Evolutionary conservation across 331 rosid genomes (phyloP).

Genomic region (Cydonia oblonga): DNA sequence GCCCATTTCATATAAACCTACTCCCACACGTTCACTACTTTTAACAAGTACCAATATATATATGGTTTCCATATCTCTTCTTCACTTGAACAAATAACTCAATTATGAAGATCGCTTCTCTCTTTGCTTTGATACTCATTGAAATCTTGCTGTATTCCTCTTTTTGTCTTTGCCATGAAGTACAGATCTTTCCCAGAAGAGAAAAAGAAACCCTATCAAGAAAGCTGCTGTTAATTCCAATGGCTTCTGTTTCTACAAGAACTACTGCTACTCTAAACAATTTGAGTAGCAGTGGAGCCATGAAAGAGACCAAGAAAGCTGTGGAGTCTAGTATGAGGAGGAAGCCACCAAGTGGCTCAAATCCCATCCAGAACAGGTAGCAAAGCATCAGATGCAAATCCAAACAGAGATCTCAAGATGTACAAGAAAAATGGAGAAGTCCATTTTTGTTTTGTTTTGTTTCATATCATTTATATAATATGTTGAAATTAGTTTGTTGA

Average conservation of each 20-base stretch:
- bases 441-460: neutral
- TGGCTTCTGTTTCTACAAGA: slow-evolving; percentile 18
- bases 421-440: neutral
- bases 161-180: slow-evolving; percentile 22
- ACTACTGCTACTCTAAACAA: neutral
- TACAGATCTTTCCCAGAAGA: slow-evolving; percentile 8
- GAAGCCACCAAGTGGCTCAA: slow-evolving; percentile 49
- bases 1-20: slow-evolving; percentile 24
- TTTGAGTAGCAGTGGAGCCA: slow-evolving; percentile 12
- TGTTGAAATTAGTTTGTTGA: neutral
- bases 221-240: slow-evolving; percentile 21
- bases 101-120: slow-evolving; percentile 23
- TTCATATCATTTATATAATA: neutral
- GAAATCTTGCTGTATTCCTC: slow-evolving; percentile 30
- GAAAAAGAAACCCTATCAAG: slow-evolving; percentile 29
- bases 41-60: neutral
- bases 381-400: neutral
- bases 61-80: neutral
- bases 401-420: neutral
- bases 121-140: slow-evolving; percentile 34
- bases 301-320: slow-evolving; percentile 36
- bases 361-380: slow-evolving; percentile 68
- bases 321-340: slow-evolving; percentile 47
- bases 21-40: slow-evolving; percentile 21
- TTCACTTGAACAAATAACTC: neutral